Conservation (phyloP, 306 rosid species). For the Sphenostylis stenocarpa region DNA sequence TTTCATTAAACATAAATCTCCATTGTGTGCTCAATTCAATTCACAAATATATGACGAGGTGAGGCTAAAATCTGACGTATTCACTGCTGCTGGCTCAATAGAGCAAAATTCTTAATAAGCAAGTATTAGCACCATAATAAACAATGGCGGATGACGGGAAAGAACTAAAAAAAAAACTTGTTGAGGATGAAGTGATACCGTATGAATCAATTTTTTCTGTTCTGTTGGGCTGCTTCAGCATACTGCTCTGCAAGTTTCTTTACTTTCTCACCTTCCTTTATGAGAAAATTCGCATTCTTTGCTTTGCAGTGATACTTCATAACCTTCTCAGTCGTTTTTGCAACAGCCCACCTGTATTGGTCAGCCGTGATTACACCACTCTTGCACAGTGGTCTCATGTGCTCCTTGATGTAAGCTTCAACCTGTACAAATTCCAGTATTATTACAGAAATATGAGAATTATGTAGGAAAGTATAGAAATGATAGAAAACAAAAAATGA, state of each 20-base stretch:
- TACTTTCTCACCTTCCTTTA: constrained; percentile 98
- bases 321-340: constrained; percentile 87
- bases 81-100: constrained; percentile 26
- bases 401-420: constrained; percentile 92
- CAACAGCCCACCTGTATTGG: constrained; percentile 90
- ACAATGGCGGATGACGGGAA: neutral
- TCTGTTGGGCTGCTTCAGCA: constrained; percentile 75
- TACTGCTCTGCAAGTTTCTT: constrained; percentile 96
- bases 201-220: constrained; percentile 44
- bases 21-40: constrained; percentile 29
- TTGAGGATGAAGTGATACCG: constrained; percentile 17
- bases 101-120: constrained; percentile 9
- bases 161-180: constrained; percentile 11
- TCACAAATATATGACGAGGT: neutral
- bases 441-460: neutral
- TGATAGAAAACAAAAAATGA: neutral
- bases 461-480: neutral
- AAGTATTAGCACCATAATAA: constrained; percentile 4
- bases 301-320: constrained; percentile 87
- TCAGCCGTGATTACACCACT: constrained; percentile 87
- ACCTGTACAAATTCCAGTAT: constrained; percentile 55
- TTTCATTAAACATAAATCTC: neutral
- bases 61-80: constrained; percentile 22
- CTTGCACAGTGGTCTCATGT: constrained; percentile 90
- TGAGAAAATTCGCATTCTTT: constrained; percentile 87